phyloP scores from a whole-genome alignment of 305 asterid genomes.

The Plantago coronopus region DNA sequence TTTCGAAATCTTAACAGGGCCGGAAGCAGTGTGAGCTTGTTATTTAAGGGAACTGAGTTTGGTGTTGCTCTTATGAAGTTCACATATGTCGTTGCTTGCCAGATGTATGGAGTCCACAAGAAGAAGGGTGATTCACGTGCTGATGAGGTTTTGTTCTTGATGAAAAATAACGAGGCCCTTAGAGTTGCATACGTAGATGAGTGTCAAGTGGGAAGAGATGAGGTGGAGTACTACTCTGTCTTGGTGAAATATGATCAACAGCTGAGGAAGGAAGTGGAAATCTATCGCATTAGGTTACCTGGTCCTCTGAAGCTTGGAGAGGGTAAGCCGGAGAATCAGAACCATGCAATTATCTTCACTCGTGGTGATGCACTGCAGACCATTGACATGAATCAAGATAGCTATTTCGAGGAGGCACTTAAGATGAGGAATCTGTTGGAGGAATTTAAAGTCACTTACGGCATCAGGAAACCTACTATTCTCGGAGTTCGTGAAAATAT shows the following conservation, averaged over 20 bases:
- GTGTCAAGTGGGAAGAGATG: constrained; percentile 67
- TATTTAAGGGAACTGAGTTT: constrained; percentile 71
- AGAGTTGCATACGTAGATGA: constrained; percentile 95
- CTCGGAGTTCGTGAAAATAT: constrained; percentile 94
- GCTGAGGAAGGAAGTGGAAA: constrained; percentile 65
- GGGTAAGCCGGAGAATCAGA: constrained; percentile 98
- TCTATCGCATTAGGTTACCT: constrained; percentile 82
- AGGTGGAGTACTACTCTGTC: constrained; percentile 77
- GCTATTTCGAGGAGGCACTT: constrained; percentile 89
- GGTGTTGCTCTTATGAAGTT: constrained; percentile 81
- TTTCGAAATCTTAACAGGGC: constrained; percentile 56
- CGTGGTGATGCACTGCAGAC: constrained; percentile 96
- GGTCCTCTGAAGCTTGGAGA: constrained; percentile 95
- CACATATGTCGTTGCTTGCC: constrained; percentile 89
- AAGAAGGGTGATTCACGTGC: constrained; percentile 73
- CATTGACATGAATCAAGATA: constrained; percentile 97
- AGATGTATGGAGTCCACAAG: constrained; percentile 86
- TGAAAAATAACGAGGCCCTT: constrained; percentile 88
- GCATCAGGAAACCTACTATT: constrained; percentile 87
- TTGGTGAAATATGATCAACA: constrained; percentile 88
- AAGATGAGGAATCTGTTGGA: constrained; percentile 93
- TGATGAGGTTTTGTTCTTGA: constrained; percentile 73
- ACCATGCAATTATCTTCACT: constrained; percentile 91
- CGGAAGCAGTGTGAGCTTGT: constrained; percentile 65
- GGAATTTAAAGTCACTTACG: constrained; percentile 65